Conservation (phyloP, 2,329 filamentous ascomycete genomes). For the Ilyonectria destructans region DNA sequence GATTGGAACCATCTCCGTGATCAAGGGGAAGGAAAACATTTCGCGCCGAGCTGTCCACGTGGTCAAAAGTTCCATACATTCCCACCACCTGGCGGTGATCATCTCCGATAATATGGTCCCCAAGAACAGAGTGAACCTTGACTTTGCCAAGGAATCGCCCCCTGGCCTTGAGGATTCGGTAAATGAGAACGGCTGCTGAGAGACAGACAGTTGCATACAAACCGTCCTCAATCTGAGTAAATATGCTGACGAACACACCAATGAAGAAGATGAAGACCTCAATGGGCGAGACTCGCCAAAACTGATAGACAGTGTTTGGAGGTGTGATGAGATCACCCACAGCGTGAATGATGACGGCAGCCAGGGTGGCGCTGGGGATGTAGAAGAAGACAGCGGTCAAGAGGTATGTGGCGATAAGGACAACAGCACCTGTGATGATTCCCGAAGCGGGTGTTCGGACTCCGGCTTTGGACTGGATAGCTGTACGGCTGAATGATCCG, state of each 20-base stretch:
- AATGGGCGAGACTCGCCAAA: constrained; percentile 93
- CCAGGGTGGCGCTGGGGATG: constrained; percentile 85
- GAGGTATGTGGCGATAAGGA: constrained; percentile 91
- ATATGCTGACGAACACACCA: constrained; percentile 91
- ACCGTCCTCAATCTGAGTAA: constrained; percentile 90
- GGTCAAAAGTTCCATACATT: constrained; percentile 72
- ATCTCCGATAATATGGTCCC: constrained; percentile 80
- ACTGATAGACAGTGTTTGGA: constrained; percentile 93
- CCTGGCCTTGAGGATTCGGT: constrained; percentile 85
- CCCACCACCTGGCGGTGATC: constrained; percentile 64
- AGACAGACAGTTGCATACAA: constrained; percentile 89
- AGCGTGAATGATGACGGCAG: constrained; percentile 95
- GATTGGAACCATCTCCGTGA: constrained; percentile 93
- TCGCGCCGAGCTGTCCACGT: constrained; percentile 69
- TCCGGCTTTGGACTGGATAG: constrained; percentile 97
- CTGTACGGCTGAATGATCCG: constrained; percentile 95
- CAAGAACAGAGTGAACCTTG: constrained; percentile 83
- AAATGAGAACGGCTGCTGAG: constrained; percentile 85
- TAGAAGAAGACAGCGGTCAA: constrained; percentile 93
- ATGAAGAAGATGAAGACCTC: constrained; percentile 95
- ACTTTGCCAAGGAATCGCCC: constrained; percentile 84
- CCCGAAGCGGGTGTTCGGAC: constrained; percentile 93
- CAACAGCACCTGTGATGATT: constrained; percentile 88
- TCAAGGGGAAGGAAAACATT: constrained; percentile 91
- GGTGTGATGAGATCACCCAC: constrained; percentile 94